A percentile compares a stretch with the other conserved stretches of the same genome.
These are phyloP conservation scores for Gillenia trifoliata DNA, from an alignment of 306 rosid species.

Conservation along the genomic window DNA sequence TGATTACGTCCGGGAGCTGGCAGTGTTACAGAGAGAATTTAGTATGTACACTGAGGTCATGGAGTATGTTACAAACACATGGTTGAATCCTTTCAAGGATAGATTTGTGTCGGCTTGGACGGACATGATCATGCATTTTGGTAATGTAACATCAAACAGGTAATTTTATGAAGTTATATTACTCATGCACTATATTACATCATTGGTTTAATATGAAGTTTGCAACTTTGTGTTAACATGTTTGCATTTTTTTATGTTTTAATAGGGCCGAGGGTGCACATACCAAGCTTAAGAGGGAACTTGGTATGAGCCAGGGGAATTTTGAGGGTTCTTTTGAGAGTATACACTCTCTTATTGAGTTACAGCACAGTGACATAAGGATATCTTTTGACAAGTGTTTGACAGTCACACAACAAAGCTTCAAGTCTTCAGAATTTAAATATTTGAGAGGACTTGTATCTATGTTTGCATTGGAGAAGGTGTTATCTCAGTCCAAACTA, in stretches of 20 bases:
- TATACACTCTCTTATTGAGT: slow-evolving; percentile 1
- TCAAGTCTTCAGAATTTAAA: not conserved
- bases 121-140: slow-evolving; percentile 10
- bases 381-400: slow-evolving; percentile 3
- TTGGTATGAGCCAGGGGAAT: slow-evolving; percentile 1
- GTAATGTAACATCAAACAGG: slow-evolving; percentile 15
- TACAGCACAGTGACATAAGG: slow-evolving; percentile 7
- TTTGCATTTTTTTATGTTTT: not conserved
- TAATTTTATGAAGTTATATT: not conserved
- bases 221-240: not conserved
- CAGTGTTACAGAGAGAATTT: slow-evolving; percentile 9
- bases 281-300: slow-evolving; percentile 11
- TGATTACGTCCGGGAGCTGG: not conserved
- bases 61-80: slow-evolving; percentile 9
- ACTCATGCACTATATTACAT: not conserved
- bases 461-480: not conserved
- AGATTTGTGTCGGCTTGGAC: slow-evolving; percentile 13
- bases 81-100: slow-evolving; percentile 11
- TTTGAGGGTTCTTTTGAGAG: slow-evolving; percentile 9
- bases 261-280: slow-evolving; percentile 5
- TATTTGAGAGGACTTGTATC: slow-evolving; percentile 1
- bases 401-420: not conserved
- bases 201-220: not conserved
- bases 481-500: slow-evolving; percentile 3
- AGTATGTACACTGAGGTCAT: slow-evolving; percentile 4